Conservation (phyloP, 192 early-diverging fungal genomes). For the Glomus cerebriforme region DNA sequence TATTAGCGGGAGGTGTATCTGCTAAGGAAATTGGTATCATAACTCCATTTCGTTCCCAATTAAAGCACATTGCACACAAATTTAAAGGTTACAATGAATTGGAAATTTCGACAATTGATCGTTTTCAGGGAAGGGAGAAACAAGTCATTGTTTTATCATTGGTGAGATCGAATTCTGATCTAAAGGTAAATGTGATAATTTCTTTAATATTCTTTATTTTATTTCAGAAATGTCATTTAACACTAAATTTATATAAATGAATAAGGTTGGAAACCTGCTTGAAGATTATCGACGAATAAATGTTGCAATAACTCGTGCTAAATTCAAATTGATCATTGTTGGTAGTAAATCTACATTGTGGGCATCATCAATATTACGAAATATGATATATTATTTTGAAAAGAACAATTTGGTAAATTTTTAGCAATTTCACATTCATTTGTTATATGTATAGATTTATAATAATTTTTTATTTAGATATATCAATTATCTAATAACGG, state of each 20-base stretch:
- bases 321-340: slow-evolving; percentile 84
- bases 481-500: not conserved
- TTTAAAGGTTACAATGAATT: slow-evolving; percentile 45
- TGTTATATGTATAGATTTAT: too few relatives aligned
- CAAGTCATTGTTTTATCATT: slow-evolving; percentile 88
- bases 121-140: slow-evolving; percentile 94
- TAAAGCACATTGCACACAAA: slow-evolving; percentile 53
- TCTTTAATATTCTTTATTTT: not conserved
- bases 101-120: slow-evolving; percentile 88
- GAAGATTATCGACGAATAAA: slow-evolving; percentile 92
- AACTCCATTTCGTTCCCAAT: slow-evolving; percentile 81
- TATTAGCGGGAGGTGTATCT: slow-evolving; percentile 67
- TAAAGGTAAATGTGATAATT: slow-evolving; percentile 49
- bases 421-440: not conserved
- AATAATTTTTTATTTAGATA: not conserved
- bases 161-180: slow-evolving; percentile 76
- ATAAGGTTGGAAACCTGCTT: slow-evolving; percentile 78
- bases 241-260: not conserved
- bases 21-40: slow-evolving; percentile 76
- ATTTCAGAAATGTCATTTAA: not conserved
- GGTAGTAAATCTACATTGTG: slow-evolving; percentile 77
- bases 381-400: slow-evolving; percentile 53
- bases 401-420: not conserved
- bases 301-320: slow-evolving; percentile 91
- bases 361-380: slow-evolving; percentile 55